These are phyloP conservation scores for Chaetomium sp. DNA, from an alignment of 2,329 filamentous ascomycete genomes.

Conservation along the genomic window DNA sequence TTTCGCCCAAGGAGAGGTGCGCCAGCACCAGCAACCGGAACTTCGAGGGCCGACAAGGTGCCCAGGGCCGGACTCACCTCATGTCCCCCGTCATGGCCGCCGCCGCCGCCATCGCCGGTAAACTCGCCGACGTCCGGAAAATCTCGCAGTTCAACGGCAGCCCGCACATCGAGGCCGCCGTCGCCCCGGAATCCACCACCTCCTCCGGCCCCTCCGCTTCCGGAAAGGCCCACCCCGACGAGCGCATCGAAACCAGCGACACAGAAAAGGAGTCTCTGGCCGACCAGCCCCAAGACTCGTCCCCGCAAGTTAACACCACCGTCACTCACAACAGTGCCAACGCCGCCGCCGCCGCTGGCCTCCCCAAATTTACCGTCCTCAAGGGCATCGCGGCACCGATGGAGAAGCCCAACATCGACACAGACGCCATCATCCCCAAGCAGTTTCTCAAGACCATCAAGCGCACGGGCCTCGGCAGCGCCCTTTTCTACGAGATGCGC, in stretches of 20 bases:
- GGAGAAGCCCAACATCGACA: conserved; percentile 90
- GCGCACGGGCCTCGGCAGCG: conserved; percentile 85
- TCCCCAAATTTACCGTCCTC: conserved; percentile 80
- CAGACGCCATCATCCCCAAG: conserved; percentile 99
- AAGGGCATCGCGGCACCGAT: conserved; percentile 87
- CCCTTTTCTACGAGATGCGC: conserved; percentile 84
- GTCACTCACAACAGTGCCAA: conserved; percentile 50
- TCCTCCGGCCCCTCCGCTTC: not conserved
- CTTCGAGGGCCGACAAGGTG: conserved; percentile 95
- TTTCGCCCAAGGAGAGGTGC: conserved; percentile 88
- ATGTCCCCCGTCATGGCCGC: conserved; percentile 98
- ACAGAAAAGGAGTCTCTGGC: conserved; percentile 55
- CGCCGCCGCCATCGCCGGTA: conserved; percentile 84
- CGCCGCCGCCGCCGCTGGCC: conserved; percentile 57
- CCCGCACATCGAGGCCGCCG: conserved; percentile 61
- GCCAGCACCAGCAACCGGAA: conserved; percentile 96
- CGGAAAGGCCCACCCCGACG: conserved; percentile 54
- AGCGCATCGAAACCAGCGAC: conserved; percentile 54
- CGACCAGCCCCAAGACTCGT: conserved; percentile 64
- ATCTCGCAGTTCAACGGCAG: conserved; percentile 63
- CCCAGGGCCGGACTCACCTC: conserved; percentile 85
- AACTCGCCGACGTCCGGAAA: conserved; percentile 87
- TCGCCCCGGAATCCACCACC: conserved; percentile 35
- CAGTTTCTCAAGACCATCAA: conserved; percentile 99
- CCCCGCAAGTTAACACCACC: conserved; percentile 65